Evolutionary conservation across 176 grass and related monocot genomes (phyloP), one percentile per base, ranked within the genome.

Genomic region (Triticum aestivum): DNA sequence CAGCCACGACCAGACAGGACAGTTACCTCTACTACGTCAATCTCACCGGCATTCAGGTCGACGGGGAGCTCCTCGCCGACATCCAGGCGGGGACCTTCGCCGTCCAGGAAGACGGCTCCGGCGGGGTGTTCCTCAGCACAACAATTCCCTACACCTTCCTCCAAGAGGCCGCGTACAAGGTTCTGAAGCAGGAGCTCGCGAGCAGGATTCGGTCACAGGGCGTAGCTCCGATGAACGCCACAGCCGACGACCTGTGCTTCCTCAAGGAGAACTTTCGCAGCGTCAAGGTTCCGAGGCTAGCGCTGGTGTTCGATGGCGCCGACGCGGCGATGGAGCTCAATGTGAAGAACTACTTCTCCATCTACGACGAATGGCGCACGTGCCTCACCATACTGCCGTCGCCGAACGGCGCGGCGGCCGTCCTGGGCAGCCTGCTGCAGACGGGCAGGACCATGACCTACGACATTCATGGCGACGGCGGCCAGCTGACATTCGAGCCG

Each of bases 351-450:
- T 59, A 59, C 54, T 77, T 86, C 75, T 80, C 82, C 41, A 11
- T 8, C 11, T 3, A 7, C 11, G 45, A 20, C 2, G 78, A 45
- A 12, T 45, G 34, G 11, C 20, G 82, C 15, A 33, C 74, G 61
- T 87, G 86, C 65, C 44, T 87, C 14, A 65, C 78, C 9, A 74
- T 87, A 44, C 23, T 87, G 56, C 68, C 68, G 12, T 82, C 66
- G 4, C 44, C 44, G 44, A 12, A 45, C 44, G 51, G 30, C 10
- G 1, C 1, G 56, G 81, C 65, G 58, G 81, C 65, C 8, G 6
- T 79, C 18, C 79, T 87, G n/a, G 77, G 85, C 24, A 82, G 52
- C 78, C 71, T 87, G 15, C 17, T 87, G 67, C 66, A 87, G 86
- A 59, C n/a, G 15, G 86, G 79, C 51, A 82, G 34, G 34, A 81